Conservation (phyloP, 331 rosid species). For the Cydonia oblonga region DNA sequence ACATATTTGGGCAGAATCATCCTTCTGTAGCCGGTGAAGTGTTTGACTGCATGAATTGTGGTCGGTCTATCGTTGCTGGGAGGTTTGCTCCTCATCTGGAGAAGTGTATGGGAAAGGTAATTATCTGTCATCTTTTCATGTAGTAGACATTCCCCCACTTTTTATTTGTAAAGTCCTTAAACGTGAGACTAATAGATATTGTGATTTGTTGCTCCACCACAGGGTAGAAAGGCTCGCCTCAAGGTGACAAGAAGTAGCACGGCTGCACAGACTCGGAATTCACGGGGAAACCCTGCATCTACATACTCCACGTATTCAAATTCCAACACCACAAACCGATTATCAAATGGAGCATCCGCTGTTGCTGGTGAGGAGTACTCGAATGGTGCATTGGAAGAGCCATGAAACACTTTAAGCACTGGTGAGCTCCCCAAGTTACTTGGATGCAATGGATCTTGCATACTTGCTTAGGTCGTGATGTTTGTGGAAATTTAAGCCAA, state of each 20-base stretch:
- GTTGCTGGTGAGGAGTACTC: constrained; percentile 65
- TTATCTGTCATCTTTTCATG: not conserved
- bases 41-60: constrained; percentile 89
- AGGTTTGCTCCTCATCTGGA: constrained; percentile 98
- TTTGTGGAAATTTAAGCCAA: not conserved
- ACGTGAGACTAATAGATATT: not conserved
- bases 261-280: constrained; percentile 57
- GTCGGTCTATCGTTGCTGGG: constrained; percentile 75
- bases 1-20: constrained; percentile 89
- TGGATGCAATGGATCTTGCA: not conserved
- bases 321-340: constrained; percentile 40
- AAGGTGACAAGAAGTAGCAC: constrained; percentile 90
- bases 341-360: constrained; percentile 61
- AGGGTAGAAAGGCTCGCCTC: constrained; percentile 96
- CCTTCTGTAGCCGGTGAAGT: constrained; percentile 78
- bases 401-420: constrained; percentile 21
- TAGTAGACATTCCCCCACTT: not conserved
- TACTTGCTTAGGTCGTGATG: not conserved
- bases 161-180: not conserved
- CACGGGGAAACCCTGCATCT: constrained; percentile 59
- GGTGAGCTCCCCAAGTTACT: not conserved
- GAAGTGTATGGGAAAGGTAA: constrained; percentile 99
- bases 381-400: constrained; percentile 59
- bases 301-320: constrained; percentile 46
- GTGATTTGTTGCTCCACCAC: constrained; percentile 14